Evolutionary conservation across 2,329 filamentous ascomycete genomes (phyloP).

Genomic region (Fonsecaea nubica): DNA sequence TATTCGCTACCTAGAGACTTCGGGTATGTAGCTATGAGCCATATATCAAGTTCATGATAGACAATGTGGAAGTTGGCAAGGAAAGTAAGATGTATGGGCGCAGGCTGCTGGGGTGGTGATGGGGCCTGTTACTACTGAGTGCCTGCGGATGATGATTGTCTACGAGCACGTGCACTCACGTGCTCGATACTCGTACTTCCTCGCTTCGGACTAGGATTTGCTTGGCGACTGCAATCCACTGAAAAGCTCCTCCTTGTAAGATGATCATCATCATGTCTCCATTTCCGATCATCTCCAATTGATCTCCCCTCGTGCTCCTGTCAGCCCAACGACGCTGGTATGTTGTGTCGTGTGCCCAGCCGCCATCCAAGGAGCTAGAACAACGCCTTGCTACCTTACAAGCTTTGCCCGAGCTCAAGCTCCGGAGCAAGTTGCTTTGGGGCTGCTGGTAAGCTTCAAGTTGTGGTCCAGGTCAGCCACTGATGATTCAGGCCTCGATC

Average conservation of each 20-base stretch:
- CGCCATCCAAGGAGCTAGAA: conserved; percentile 17
- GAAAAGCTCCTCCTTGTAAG: neutral
- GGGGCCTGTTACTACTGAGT: no score
- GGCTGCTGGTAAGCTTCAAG: neutral
- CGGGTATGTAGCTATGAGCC: neutral
- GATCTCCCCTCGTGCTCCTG: conserved; percentile 24
- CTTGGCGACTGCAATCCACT: neutral
- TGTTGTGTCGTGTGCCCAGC: conserved; percentile 19
- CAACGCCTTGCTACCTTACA: neutral
- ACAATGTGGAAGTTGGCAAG: neutral
- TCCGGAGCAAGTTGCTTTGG: neutral
- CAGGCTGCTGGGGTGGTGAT: neutral
- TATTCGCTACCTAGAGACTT: neutral
- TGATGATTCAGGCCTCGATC: neutral
- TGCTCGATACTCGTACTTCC: no score
- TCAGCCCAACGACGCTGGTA: neutral
- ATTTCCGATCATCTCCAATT: conserved; percentile 17
- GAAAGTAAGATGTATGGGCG: neutral
- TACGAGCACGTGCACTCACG: no score
- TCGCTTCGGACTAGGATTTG: neutral
- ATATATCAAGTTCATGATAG: neutral
- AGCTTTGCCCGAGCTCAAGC: conserved; percentile 7
- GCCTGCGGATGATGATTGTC: neutral
- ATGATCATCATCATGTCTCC: neutral
- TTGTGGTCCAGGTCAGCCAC: neutral